Base-by-base conservation (phyloP, 2,329 filamentous ascomycete genomes). In the Fusarium liriodendri region DNA sequence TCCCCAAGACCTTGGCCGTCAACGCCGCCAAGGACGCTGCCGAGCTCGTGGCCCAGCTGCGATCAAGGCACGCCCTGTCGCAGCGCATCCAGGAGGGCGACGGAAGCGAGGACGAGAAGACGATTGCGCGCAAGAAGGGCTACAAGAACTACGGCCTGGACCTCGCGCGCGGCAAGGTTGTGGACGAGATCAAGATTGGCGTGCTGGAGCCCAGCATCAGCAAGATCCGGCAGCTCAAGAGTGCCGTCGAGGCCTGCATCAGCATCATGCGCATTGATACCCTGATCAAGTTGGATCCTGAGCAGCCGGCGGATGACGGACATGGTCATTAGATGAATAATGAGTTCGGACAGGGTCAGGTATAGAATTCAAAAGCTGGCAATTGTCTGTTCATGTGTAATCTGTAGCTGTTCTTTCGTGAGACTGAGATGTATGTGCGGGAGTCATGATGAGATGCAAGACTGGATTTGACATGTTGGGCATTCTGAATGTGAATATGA, bases 211-310 rank as follows among this genome's bases (percentile, higher is more conserved):
- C 97, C 35, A 97, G 94, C 85, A 95, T 99, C 88, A 98, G 96
- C 90, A 99, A 99, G 89, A 90, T 99, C 77, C 93, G 96, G 85
- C 97, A 98, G 88, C 88, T 99, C 81, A 99, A 99, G 92, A 97
- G 94, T 85, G 97, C 97, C 32, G 97, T 99, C 59, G 97, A 99
- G 87, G 97, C 97, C 64, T 98, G 97, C 84, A 97, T 99, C 84
- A 94, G 95, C 81, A 98, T 99, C 83, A 98, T 99, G 97, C 91
- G 97, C 80, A 99, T 99, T 82, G 97, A 99, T 87, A 98, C 97
- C 75, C 89, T 99, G 85, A 98, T 99, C 86, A 97, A 97, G 88
- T 87, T 99, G 84, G 97, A 99, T 88, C 95, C 95, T 20, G 95
- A 98, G 75, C 73, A 74, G 87, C 90, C 92, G 87, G 89, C 91